Evolutionary conservation across 306 rosid genomes (phyloP).

Genomic region (Medicago lupulina): DNA sequence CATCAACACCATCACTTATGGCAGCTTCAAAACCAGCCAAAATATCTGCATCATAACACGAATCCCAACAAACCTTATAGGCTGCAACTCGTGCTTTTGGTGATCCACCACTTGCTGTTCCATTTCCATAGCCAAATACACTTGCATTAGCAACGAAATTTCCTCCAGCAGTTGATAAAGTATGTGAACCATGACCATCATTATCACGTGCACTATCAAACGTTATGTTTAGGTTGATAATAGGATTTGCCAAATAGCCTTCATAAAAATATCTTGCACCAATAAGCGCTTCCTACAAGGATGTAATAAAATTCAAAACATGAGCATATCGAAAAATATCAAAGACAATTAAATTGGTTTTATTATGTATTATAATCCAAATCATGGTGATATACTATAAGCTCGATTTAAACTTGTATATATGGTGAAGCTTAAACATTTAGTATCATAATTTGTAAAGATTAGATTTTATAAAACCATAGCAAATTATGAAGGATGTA

Average conservation of each 20-base stretch:
- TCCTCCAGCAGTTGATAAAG: slow-evolving; percentile 21
- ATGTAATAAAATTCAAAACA: background rate
- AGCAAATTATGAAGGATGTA: no score
- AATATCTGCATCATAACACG: slow-evolving; percentile 69
- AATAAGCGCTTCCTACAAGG: slow-evolving; percentile 65
- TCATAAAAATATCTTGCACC: slow-evolving; percentile 75
- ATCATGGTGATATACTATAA: no score
- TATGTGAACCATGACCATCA: slow-evolving; percentile 85
- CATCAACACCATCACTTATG: slow-evolving; percentile 77
- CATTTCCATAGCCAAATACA: no score
- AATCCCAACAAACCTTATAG: slow-evolving; percentile 76
- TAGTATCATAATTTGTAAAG: no score
- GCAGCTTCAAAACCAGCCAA: slow-evolving; percentile 80
- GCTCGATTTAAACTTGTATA: no score
- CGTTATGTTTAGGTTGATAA: background rate
- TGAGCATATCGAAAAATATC: background rate
- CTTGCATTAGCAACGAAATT: no score
- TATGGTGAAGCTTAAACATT: no score
- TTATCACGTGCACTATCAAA: slow-evolving; percentile 56
- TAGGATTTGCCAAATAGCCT: slow-evolving; percentile 34
- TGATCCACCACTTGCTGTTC: no score
- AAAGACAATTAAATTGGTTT: background rate
- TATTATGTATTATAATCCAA: no score
- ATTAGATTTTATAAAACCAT: no score
- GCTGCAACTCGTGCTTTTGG: slow-evolving; percentile 15